A percentile compares a stretch with the other conserved stretches of the same genome.
Evolutionary conservation across 179 eudicot species (phyloP).

Genomic region (Heliamphora pulchella): DNA sequence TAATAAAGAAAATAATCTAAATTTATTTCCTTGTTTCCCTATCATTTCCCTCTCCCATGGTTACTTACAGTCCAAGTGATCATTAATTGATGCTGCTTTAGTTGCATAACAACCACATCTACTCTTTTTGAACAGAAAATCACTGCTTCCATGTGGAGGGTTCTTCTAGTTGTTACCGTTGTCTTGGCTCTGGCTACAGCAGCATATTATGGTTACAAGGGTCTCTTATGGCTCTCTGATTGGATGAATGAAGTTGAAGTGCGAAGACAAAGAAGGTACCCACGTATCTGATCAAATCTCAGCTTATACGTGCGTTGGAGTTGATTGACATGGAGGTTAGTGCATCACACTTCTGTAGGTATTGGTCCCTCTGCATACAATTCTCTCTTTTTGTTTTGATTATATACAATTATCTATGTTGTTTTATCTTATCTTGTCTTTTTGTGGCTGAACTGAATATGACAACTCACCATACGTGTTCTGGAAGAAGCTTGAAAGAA

Average conservation of each 20-base stretch:
- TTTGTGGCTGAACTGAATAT: not conserved
- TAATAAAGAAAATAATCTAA: too few species aligned
- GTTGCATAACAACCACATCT: not conserved
- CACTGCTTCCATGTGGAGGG: slow-evolving; percentile 23
- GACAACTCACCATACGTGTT: not conserved
- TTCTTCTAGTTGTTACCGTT: slow-evolving; percentile 36
- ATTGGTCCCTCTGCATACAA: not conserved
- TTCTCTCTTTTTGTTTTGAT: too few species aligned
- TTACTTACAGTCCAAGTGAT: not conserved
- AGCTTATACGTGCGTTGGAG: not conserved
- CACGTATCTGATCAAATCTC: slow-evolving; percentile 28
- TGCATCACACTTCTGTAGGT: not conserved
- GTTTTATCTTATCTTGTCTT: not conserved
- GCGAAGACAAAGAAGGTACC: slow-evolving; percentile 44
- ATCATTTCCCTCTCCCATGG: too few species aligned
- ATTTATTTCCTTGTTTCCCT: too few species aligned
- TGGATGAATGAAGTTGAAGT: slow-evolving; percentile 85
- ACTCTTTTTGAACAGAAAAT: slow-evolving; percentile 47
- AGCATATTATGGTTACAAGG: slow-evolving; percentile 64
- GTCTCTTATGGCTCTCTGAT: slow-evolving; percentile 64
- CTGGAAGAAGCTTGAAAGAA: not conserved
- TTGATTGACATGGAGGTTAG: slow-evolving; percentile 15
- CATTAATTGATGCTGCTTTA: not conserved
- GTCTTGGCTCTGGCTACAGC: slow-evolving; percentile 34
- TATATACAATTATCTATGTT: not conserved